Evolutionary conservation across 2,329 filamentous ascomycete genomes (phyloP), one percentile per base, ranked within the genome.

Genomic region (Thielaviopsis musarum): DNA sequence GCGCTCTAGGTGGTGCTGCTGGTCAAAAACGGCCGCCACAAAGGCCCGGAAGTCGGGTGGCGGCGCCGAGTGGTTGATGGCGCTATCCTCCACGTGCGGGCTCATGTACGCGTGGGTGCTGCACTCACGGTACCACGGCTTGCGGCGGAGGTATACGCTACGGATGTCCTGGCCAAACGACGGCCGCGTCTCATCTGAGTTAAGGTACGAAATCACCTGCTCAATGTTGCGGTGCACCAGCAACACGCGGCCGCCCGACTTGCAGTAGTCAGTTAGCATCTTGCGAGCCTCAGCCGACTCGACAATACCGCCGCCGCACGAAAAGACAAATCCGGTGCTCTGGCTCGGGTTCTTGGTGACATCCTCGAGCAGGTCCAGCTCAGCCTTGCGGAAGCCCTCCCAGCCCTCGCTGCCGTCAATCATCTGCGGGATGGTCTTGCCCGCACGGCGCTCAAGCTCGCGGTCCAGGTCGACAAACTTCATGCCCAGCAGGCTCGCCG

Each of bases 71-170:
- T 62, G 55, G n/a, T 52, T 59, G 9, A 59, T 54, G 6, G 59
- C 57, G 26, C 30, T 54, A 21, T 59, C 61, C 15, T 28, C 28
- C 12, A 53, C 22, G 22, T 62, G 57, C 1, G 89, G 88, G 69
- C 88, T 95, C 73, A 91, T 87, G 73, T 95, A 97, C 65, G 94
- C 83, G 66, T 89, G 85, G 69, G 95, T 98, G 74, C 91, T 96
- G 76, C 93, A 97, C 69, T 91, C 82, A 60, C 88, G 79, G 71
- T 89, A 97, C 83, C 88, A 95, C 2, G 85, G 86, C 70, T 90
- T 93, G 45, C 93, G 84, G 58, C 91, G 85, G 60, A 88, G 75
- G 77, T 95, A 98, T 2, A 98, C 91, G 10, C 83, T 83, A 73
- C 89, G 85, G 75, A 96, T 95, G 66, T 97, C 86, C 65, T 93